These are phyloP conservation scores for Ophiostoma tasmaniense DNA, from an alignment of 2,329 filamentous ascomycete species.

Conservation along the genomic window DNA sequence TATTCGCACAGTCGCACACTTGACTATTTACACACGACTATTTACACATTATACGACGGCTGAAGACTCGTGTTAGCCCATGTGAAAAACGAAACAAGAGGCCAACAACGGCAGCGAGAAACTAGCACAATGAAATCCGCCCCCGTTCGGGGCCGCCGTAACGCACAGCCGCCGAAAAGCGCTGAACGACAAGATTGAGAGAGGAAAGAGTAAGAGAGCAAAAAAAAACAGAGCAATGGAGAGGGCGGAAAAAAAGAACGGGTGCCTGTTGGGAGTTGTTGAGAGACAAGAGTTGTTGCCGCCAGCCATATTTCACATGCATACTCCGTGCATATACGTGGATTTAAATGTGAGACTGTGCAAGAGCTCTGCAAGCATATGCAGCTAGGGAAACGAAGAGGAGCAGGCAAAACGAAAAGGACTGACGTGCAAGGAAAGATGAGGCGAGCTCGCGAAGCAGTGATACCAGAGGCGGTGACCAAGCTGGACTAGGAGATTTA, in stretches of 20 bases:
- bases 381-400: background rate
- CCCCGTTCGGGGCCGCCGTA: background rate
- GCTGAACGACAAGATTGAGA: no score
- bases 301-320: background rate
- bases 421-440: background rate
- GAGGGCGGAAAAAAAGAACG: no score
- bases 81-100: background rate
- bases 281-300: background rate
- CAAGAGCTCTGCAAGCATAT: background rate
- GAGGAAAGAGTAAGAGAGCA: background rate
- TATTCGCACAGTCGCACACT: background rate
- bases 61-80: background rate
- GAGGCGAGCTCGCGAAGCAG: background rate
- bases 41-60: background rate
- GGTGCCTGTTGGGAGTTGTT: background rate
- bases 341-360: background rate
- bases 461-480: background rate
- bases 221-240: no score
- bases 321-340: background rate
- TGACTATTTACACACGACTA: background rate
- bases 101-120: background rate
- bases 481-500: background rate
- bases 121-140: background rate
- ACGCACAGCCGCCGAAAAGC: background rate
- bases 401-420: background rate